phyloP scores from a whole-genome alignment of 2,329 filamentous ascomycete species.

The Penicillium sp. region DNA sequence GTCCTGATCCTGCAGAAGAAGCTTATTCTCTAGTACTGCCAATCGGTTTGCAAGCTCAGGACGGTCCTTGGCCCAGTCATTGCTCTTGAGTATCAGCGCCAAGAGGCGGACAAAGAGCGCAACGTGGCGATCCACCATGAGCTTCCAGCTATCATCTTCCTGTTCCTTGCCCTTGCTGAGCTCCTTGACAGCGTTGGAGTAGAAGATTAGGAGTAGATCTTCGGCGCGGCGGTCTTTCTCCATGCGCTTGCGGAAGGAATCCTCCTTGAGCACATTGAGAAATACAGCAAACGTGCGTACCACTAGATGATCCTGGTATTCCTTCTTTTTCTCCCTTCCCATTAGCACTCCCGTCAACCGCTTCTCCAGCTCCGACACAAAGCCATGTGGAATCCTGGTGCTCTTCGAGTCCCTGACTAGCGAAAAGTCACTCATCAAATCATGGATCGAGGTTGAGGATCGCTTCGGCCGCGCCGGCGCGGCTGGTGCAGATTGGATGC shows the following conservation, averaged over 20 bases:
- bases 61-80: constrained; percentile 82
- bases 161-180: constrained; percentile 74
- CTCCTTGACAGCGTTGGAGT: constrained; percentile 90
- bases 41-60: constrained; percentile 81
- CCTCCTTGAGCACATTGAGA: constrained; percentile 88
- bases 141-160: constrained; percentile 86
- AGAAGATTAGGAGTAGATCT: constrained; percentile 93
- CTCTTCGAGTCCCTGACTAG: constrained; percentile 69
- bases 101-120: constrained; percentile 91
- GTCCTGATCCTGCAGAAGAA: constrained; percentile 92
- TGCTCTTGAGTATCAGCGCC: constrained; percentile 75
- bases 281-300: constrained; percentile 95
- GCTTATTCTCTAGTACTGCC: constrained; percentile 84
- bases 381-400: constrained; percentile 71
- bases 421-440: constrained; percentile 86
- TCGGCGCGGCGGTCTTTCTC: constrained; percentile 93
- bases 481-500: constrained; percentile 78
- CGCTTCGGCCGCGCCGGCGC: constrained; percentile 69
- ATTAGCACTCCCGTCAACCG: constrained; percentile 78
- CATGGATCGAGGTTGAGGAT: constrained; percentile 72
- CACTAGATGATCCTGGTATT: constrained; percentile 86
- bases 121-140: constrained; percentile 89
- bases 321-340: constrained; percentile 80
- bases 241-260: constrained; percentile 83
- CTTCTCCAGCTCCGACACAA: constrained; percentile 72